These are phyloP conservation scores for Clavulina sp. DNA, from an alignment of 768 basidiomycete genomes.

Conservation along the genomic window DNA sequence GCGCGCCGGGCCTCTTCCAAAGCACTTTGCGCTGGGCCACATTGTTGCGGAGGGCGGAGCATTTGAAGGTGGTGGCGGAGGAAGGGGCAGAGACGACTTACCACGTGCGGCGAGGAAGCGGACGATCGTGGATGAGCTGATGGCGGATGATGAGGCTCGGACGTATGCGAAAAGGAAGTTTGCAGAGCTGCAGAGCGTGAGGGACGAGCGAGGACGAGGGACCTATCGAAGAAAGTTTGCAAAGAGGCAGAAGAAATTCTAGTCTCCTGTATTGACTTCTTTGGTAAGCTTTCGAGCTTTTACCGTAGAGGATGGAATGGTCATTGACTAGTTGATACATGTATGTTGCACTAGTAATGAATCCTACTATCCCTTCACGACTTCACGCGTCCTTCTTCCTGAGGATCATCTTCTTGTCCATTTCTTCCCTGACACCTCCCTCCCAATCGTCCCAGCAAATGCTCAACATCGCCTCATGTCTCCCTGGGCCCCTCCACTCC, in stretches of 20 bases:
- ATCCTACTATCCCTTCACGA: too few species aligned
- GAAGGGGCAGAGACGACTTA: constrained; percentile 36
- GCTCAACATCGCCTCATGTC: too few species aligned
- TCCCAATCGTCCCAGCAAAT: too few species aligned
- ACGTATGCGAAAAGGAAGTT: constrained; percentile 89
- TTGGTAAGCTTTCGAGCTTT: too few species aligned
- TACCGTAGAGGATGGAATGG: too few species aligned
- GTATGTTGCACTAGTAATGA: too few species aligned
- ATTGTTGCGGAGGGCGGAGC: constrained; percentile 53
- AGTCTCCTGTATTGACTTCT: too few species aligned
- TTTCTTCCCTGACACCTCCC: too few species aligned
- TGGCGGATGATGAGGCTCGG: constrained; percentile 73
- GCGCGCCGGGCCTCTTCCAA: constrained; percentile 68
- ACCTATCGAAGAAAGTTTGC: neutral
- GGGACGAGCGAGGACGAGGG: neutral
- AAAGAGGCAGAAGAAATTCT: neutral
- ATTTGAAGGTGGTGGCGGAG: constrained; percentile 44
- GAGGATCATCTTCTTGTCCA: too few species aligned
- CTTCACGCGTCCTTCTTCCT: too few species aligned
- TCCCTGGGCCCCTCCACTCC: too few species aligned
- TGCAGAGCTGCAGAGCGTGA: constrained; percentile 39
- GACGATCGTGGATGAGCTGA: constrained; percentile 72
- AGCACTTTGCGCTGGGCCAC: constrained; percentile 84
- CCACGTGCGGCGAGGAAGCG: constrained; percentile 53
- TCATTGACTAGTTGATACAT: too few species aligned